phyloP scores from a whole-genome alignment of 305 asterid genomes.

The Fraxinus platypoda region DNA sequence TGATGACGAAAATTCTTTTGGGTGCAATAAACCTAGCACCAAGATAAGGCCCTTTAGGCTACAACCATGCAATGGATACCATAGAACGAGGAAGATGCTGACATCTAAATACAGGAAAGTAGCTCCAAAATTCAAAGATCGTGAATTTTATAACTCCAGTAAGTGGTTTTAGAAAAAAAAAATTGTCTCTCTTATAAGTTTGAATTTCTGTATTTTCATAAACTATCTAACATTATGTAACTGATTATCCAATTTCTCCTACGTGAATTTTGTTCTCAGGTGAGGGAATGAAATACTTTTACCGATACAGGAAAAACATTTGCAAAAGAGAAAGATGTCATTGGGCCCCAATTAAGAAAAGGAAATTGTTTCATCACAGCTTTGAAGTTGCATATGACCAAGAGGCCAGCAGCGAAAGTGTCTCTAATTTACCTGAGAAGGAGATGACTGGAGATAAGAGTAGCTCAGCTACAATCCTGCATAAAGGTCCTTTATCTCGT shows the following conservation, averaged over 20 bases:
- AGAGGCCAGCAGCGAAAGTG: conserved; percentile 53
- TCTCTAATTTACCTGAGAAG: conserved; percentile 47
- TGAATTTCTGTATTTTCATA: not conserved
- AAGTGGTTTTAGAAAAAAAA: conserved; percentile 35
- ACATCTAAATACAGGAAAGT: conserved; percentile 73
- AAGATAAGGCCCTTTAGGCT: conserved; percentile 57
- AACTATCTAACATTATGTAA: not conserved
- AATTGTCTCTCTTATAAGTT: conserved; percentile 4
- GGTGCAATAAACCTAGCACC: conserved; percentile 61
- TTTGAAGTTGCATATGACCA: conserved; percentile 39
- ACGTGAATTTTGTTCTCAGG: conserved; percentile 34
- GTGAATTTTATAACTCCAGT: conserved; percentile 50
- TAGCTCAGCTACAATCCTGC: conserved; percentile 24
- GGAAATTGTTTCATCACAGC: conserved; percentile 46
- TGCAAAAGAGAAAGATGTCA: conserved; percentile 50
- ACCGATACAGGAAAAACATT: conserved; percentile 50
- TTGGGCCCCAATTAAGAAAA: conserved; percentile 54
- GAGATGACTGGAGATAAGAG: conserved; percentile 34
- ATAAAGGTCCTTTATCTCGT: conserved; percentile 29
- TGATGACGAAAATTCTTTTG: conserved; percentile 84
- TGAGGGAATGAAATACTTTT: conserved; percentile 50
- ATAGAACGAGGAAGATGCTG: conserved; percentile 63
- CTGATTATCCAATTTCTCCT: conserved; percentile 5
- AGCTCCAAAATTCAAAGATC: conserved; percentile 57
- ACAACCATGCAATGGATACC: conserved; percentile 47